These are phyloP conservation scores for Sisymbrium altissimum DNA, from an alignment of 345 rosid genomes.

Conservation along the genomic window DNA sequence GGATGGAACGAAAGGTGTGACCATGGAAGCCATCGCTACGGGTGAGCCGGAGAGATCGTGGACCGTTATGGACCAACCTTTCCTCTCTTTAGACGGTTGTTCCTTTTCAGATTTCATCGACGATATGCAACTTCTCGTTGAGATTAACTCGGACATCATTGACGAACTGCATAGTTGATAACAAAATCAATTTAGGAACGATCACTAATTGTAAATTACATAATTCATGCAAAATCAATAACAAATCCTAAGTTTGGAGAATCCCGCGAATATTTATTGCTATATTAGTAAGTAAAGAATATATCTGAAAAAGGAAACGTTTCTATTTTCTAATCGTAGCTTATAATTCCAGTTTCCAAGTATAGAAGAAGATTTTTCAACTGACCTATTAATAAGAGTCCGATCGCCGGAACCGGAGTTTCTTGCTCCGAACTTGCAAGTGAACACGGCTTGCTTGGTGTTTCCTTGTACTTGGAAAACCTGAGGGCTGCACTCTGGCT, in stretches of 20 bases:
- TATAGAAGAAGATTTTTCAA: neutral
- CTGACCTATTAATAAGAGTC: conserved; percentile 55
- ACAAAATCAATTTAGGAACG: neutral
- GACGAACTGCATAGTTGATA: conserved; percentile 50
- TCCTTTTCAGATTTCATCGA: conserved; percentile 55
- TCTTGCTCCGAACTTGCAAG: conserved; percentile 86
- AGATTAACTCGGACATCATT: conserved; percentile 32
- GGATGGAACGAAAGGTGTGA: conserved; percentile 91
- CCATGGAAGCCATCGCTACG: conserved; percentile 97
- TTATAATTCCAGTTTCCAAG: neutral
- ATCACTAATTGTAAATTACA: neutral
- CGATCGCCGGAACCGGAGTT: conserved; percentile 50
- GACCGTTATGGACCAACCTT: conserved; percentile 90
- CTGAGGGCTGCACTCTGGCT: conserved; percentile 96
- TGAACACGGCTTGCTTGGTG: conserved; percentile 84
- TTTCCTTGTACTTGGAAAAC: conserved; percentile 89
- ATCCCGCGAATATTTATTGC: conserved; percentile 2
- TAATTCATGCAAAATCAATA: no score
- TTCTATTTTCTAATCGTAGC: conserved; percentile 2
- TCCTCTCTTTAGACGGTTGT: conserved; percentile 60
- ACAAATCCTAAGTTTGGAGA: neutral
- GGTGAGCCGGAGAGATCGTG: conserved; percentile 98
- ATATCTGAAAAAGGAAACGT: conserved; percentile 26
- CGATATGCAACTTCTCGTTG: conserved; percentile 48
- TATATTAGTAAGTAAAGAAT: conserved; percentile 12